These are phyloP conservation scores for Leucosporidium scottii DNA, from an alignment of 768 basidiomycete species.

Conservation along the genomic window DNA sequence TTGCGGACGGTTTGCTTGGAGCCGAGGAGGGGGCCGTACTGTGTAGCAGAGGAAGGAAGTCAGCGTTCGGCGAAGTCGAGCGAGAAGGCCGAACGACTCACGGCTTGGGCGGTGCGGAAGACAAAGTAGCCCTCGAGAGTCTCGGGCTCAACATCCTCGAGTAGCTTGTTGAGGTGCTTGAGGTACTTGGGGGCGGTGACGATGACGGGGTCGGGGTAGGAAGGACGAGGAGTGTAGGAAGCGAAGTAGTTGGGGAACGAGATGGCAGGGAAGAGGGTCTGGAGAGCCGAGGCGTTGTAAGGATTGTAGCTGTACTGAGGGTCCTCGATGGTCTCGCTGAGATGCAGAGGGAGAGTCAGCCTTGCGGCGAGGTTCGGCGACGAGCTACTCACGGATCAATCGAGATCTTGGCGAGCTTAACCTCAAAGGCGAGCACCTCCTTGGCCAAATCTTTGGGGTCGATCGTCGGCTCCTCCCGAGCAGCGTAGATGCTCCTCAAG, in stretches of 20 bases:
- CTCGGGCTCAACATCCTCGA: conserved; percentile 60
- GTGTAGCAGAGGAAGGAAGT: neutral
- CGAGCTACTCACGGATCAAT: conserved; percentile 62
- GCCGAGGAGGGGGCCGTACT: conserved; percentile 51
- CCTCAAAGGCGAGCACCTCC: conserved; percentile 70
- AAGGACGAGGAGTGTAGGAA: conserved; percentile 68
- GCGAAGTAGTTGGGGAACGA: conserved; percentile 80
- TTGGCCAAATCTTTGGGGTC: conserved; percentile 53
- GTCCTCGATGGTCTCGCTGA: conserved; percentile 58
- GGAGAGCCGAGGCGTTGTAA: conserved; percentile 58
- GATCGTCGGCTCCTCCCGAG: conserved; percentile 17
- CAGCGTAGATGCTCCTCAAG: conserved; percentile 54
- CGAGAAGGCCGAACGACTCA: conserved; percentile 50
- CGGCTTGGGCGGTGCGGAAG: conserved; percentile 58
- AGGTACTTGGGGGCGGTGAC: conserved; percentile 76
- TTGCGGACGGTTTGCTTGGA: conserved; percentile 70
- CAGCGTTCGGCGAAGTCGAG: neutral
- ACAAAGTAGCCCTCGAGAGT: conserved; percentile 83
- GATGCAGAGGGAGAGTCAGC: conserved; percentile 2
- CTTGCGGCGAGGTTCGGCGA: neutral
- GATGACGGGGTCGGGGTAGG: conserved; percentile 64
- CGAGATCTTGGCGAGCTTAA: conserved; percentile 64
- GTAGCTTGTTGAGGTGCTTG: conserved; percentile 57
- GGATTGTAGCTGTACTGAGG: conserved; percentile 88
- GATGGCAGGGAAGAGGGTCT: conserved; percentile 60